Percentiles rank a stretch among this genome's conserved stretches.
phyloP scores from a whole-genome alignment of 1,284 basidiomycete species.

The Apiotrichum brassicae region DNA sequence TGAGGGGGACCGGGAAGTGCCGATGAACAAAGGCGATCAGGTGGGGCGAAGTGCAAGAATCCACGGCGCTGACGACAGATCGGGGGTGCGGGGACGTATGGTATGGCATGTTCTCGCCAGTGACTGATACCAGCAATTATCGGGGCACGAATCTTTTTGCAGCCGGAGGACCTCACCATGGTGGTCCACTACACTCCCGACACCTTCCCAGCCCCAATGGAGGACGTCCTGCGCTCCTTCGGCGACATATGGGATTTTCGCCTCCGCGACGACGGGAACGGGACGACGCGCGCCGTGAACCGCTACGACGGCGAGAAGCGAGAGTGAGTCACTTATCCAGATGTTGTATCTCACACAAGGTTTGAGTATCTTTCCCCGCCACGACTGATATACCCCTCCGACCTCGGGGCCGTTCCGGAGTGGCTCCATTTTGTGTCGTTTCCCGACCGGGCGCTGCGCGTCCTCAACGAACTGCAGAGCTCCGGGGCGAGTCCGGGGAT shows the following conservation, averaged over 20 bases:
- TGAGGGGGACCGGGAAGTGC: conserved; percentile 28
- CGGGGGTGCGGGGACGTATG: conserved; percentile 43
- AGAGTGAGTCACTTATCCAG: conserved; percentile 19
- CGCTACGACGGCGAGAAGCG: conserved; percentile 31
- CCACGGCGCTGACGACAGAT: conserved; percentile 23
- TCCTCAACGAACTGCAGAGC: conserved; percentile 23
- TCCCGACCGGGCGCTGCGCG: conserved; percentile 16
- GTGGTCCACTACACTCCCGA: conserved; percentile 34
- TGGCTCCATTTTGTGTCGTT: conserved; percentile 35
- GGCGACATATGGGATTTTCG: conserved; percentile 41
- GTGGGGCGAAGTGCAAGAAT: conserved; percentile 10
- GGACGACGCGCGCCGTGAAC: conserved; percentile 36
- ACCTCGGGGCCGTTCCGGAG: conserved; percentile 20
- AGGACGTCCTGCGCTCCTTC: conserved; percentile 21
- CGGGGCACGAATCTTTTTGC: conserved; percentile 40
- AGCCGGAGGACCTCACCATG: conserved; percentile 32
- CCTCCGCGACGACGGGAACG: conserved; percentile 28
- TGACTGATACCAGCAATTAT: conserved; percentile 27
- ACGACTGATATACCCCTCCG: conserved; percentile 22
- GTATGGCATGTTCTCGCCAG: conserved; percentile 16
- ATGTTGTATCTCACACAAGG: conserved; percentile 11
- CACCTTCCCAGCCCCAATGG: conserved; percentile 25
- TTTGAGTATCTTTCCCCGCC: conserved; percentile 35
- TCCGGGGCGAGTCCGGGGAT: conserved; percentile 19
- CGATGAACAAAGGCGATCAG: conserved; percentile 33